A percentile compares a stretch with the other conserved stretches of the same genome.
Conservation (phyloP, 2,329 filamentous ascomycete genomes). For the Plectosphaerella cucumerina region DNA sequence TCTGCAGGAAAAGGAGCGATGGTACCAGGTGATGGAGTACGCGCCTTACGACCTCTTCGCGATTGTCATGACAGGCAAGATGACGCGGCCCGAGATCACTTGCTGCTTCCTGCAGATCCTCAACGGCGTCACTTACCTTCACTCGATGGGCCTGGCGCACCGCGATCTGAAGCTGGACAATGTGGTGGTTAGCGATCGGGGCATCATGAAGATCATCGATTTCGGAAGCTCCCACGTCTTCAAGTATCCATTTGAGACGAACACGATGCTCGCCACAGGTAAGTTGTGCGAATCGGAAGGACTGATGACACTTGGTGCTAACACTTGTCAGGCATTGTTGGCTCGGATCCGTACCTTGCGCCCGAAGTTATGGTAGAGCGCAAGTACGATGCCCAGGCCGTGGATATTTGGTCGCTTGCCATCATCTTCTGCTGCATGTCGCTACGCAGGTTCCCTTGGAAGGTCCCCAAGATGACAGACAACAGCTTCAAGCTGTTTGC, state of each 20-base stretch:
- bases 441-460: slow-evolving; percentile 92
- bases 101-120: slow-evolving; percentile 94
- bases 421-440: slow-evolving; percentile 99
- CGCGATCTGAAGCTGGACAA: slow-evolving; percentile 96
- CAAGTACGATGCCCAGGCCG: slow-evolving; percentile 89
- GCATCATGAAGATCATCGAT: slow-evolving; percentile 99
- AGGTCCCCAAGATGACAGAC: slow-evolving; percentile 84
- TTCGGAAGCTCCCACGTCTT: slow-evolving; percentile 98
- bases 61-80: slow-evolving; percentile 98
- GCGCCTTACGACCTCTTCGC: slow-evolving; percentile 94
- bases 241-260: slow-evolving; percentile 93
- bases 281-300: slow-evolving; percentile 24
- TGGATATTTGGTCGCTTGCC: slow-evolving; percentile 96
- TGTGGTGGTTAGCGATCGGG: slow-evolving; percentile 91
- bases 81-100: slow-evolving; percentile 84
- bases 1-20: slow-evolving; percentile 86
- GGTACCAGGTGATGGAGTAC: slow-evolving; percentile 99
- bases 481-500: slow-evolving; percentile 95
- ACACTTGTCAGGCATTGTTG: slow-evolving; percentile 52
- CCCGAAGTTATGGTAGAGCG: slow-evolving; percentile 93
- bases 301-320: not conserved
- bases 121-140: slow-evolving; percentile 89
- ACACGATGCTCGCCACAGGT: slow-evolving; percentile 78
- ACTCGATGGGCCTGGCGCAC: slow-evolving; percentile 92
- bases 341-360: slow-evolving; percentile 91